Percentiles rank a stretch among this genome's conserved stretches.
phyloP scores from a whole-genome alignment of 768 basidiomycete genomes.

The Tylopilus rubrobrunneus region DNA sequence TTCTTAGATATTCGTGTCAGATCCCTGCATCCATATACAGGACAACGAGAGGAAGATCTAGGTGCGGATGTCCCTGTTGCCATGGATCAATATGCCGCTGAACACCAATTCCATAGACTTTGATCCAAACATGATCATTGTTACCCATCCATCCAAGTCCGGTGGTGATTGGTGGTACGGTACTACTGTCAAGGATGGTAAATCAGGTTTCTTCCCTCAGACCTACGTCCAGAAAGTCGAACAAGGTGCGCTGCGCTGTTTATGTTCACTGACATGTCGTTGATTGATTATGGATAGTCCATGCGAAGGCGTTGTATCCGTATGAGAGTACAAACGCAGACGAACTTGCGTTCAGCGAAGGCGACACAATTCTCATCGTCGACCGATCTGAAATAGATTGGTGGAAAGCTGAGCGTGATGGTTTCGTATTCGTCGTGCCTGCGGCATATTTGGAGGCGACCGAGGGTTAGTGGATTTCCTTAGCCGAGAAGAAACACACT shows the following conservation, averaged over 20 bases:
- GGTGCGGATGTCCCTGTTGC: constrained; percentile 45
- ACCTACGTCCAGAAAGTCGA: constrained; percentile 77
- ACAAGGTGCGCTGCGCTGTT: constrained; percentile 39
- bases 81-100: background rate
- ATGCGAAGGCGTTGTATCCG: constrained; percentile 76
- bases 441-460: constrained; percentile 83
- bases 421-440: constrained; percentile 86
- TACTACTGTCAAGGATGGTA: constrained; percentile 56
- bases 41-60: constrained; percentile 84
- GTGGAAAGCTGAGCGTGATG: constrained; percentile 94
- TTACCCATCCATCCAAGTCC: constrained; percentile 81
- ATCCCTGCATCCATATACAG: constrained; percentile 81
- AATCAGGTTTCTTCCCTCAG: constrained; percentile 85
- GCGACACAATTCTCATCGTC: constrained; percentile 72
- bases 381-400: constrained; percentile 84
- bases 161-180: constrained; percentile 95
- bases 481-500: constrained; percentile 29
- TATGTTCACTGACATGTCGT: background rate
- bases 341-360: constrained; percentile 83
- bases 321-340: constrained; percentile 71
- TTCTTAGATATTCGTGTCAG: constrained; percentile 66
- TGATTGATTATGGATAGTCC: constrained; percentile 35
- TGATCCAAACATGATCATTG: constrained; percentile 69
- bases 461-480: constrained; percentile 79
- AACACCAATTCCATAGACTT: constrained; percentile 52